Conservation (phyloP, 768 basidiomycete genomes). For the Gymnopilus dilepis region DNA sequence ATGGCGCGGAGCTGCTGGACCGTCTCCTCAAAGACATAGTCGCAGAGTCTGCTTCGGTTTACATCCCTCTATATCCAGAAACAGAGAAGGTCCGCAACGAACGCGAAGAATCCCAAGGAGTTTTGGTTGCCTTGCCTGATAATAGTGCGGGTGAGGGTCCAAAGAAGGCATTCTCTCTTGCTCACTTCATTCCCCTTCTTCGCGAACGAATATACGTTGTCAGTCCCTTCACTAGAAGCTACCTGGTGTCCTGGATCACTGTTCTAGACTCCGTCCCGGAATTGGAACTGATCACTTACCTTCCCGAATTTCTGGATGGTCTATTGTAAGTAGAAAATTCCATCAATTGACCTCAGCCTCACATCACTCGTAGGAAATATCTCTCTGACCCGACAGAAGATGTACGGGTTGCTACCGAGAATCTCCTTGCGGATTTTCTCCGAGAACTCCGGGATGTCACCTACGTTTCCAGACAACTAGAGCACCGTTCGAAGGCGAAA, state of each 20-base stretch:
- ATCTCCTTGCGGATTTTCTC: slow-evolving; percentile 86
- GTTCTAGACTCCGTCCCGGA: slow-evolving; percentile 97
- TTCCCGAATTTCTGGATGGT: slow-evolving; percentile 95
- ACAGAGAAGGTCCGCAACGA: slow-evolving; percentile 71
- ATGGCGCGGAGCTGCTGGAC: slow-evolving; percentile 96
- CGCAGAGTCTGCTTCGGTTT: slow-evolving; percentile 93
- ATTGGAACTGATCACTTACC: slow-evolving; percentile 90
- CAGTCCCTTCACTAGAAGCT: slow-evolving; percentile 94
- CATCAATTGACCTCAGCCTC: slow-evolving; percentile 5
- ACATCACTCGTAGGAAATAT: slow-evolving; percentile 69
- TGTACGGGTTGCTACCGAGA: slow-evolving; percentile 89
- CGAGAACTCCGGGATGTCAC: slow-evolving; percentile 90
- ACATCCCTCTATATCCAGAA: slow-evolving; percentile 87
- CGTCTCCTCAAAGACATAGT: slow-evolving; percentile 98
- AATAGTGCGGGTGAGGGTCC: slow-evolving; percentile 48
- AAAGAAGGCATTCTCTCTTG: slow-evolving; percentile 89
- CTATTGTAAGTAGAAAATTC: slow-evolving; percentile 68
- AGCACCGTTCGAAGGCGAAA: slow-evolving; percentile 55
- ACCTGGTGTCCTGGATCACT: slow-evolving; percentile 96
- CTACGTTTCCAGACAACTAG: slow-evolving; percentile 67
- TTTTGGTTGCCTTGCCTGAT: slow-evolving; percentile 71
- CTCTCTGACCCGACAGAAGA: slow-evolving; percentile 95
- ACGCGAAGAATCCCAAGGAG: slow-evolving; percentile 58
- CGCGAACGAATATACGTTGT: slow-evolving; percentile 94
- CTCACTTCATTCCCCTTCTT: slow-evolving; percentile 92